Conservation (phyloP, 139 green algal genomes). For the Coccomyxa sp. region DNA sequence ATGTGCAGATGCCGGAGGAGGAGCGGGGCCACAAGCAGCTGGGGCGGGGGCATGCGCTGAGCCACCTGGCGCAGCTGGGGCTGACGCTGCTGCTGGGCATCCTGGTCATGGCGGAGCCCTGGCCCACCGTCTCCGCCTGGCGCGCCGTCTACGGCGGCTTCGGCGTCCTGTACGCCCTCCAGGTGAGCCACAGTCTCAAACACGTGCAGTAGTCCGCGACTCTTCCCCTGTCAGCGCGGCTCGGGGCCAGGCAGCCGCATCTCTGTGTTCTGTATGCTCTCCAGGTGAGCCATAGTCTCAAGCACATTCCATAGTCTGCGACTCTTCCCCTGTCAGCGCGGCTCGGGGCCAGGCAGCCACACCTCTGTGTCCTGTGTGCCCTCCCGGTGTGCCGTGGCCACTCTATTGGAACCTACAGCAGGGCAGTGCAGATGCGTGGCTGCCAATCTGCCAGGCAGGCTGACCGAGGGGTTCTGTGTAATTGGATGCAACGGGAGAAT, state of each 20-base stretch:
- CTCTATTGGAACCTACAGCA: too few species aligned
- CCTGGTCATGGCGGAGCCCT: constrained; percentile 13
- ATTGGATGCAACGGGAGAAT: too few species aligned
- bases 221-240: constrained; percentile 8
- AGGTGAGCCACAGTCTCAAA: background rate
- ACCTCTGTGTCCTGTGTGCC: background rate
- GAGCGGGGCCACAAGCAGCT: constrained; percentile 75
- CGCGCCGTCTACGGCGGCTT: constrained; percentile 35
- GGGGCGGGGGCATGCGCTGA: constrained; percentile 21
- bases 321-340: constrained; percentile 5
- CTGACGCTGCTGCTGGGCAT: constrained; percentile 17
- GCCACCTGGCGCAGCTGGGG: constrained; percentile 64
- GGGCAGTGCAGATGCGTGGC: too few species aligned
- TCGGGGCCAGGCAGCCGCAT: constrained; percentile 14
- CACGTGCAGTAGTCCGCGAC: background rate
- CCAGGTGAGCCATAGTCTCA: background rate
- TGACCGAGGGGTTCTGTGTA: too few species aligned
- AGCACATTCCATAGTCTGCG: background rate
- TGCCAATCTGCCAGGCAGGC: too few species aligned
- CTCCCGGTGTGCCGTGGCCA: too few species aligned
- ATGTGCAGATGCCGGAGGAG: background rate
- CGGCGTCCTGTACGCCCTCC: constrained; percentile 50
- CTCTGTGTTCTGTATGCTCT: constrained; percentile 53
- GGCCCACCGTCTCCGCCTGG: constrained; percentile 2
- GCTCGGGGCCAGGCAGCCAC: constrained; percentile 15